These are phyloP conservation scores for Leishmania arabica DNA, from an alignment of 208 protist species.

Conservation along the genomic window DNA sequence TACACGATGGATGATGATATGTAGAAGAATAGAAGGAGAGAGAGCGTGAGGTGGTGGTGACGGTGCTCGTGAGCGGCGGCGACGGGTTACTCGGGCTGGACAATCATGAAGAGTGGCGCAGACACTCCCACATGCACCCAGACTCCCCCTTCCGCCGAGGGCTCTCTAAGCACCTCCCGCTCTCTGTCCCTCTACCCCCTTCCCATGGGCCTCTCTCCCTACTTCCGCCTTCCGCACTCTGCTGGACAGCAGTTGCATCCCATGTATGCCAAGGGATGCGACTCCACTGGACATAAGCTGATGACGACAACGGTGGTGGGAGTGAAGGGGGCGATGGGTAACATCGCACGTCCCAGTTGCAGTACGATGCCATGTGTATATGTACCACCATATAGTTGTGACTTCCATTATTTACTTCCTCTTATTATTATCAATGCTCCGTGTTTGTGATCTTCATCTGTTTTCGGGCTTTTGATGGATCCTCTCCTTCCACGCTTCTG, in stretches of 20 bases:
- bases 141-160: background rate
- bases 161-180: background rate
- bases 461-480: no score
- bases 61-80: background rate
- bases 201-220: background rate
- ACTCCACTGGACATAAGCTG: background rate
- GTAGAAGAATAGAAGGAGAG: background rate
- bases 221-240: background rate
- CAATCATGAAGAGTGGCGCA: no score
- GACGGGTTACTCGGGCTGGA: background rate
- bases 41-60: background rate
- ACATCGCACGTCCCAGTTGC: background rate
- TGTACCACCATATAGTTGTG: constrained; percentile 2
- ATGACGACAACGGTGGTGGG: background rate
- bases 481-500: background rate
- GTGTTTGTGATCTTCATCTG: background rate
- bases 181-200: constrained; percentile 6
- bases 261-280: background rate
- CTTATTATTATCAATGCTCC: background rate
- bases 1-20: constrained; percentile 8
- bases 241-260: background rate
- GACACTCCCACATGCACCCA: background rate
- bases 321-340: background rate
- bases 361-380: background rate
- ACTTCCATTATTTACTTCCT: background rate